Conservation (phyloP, 2,329 filamentous ascomycete genomes). For the Aspergillus calidoustus region DNA sequence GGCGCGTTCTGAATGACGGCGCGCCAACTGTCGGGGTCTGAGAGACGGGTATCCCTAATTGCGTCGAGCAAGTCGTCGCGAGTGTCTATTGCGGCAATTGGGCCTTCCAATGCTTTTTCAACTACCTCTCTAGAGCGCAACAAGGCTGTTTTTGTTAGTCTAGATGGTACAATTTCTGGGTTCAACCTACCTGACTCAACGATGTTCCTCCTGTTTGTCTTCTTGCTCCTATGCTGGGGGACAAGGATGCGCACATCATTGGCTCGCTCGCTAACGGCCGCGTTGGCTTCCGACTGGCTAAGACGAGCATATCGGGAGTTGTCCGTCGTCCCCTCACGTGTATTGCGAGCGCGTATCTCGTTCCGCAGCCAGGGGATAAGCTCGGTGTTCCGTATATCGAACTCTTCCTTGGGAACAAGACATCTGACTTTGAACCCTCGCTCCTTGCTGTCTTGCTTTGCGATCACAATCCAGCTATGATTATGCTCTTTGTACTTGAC, state of each 20-base stretch:
- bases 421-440: conserved; percentile 75
- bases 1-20: conserved; percentile 77
- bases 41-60: conserved; percentile 74
- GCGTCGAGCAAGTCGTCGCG: conserved; percentile 80
- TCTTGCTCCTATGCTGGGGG: conserved; percentile 83
- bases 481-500: conserved; percentile 72
- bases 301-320: conserved; percentile 49
- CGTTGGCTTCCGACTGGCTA: conserved; percentile 45
- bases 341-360: conserved; percentile 80
- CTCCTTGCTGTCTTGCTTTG: conserved; percentile 69
- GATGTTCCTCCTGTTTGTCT: conserved; percentile 84
- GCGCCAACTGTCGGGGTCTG: conserved; percentile 83
- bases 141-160: conserved; percentile 48
- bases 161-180: background rate
- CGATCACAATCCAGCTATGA: conserved; percentile 85
- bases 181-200: conserved; percentile 72
- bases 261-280: conserved; percentile 51
- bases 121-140: conserved; percentile 64
- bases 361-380: conserved; percentile 78
- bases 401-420: conserved; percentile 77
- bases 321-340: conserved; percentile 55
- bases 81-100: conserved; percentile 86
- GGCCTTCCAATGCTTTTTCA: conserved; percentile 73
- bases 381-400: conserved; percentile 73
- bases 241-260: conserved; percentile 85